A percentile compares a stretch with the other conserved stretches of the same genome.
Evolutionary conservation across 805 yeast species (phyloP).

Genomic region (Yarrowia porcina): DNA sequence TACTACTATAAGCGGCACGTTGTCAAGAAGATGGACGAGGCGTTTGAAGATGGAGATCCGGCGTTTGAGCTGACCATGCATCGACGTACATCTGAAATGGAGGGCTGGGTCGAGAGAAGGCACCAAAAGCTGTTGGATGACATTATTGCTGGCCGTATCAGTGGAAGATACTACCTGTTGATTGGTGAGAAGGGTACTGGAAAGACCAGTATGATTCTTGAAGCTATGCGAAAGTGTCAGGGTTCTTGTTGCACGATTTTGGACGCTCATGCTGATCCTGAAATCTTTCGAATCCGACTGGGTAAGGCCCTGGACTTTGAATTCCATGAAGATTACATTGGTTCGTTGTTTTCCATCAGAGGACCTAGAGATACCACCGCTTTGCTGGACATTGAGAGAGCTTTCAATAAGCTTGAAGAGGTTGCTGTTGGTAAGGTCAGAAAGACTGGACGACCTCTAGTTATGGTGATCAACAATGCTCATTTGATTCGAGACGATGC

Average conservation of each 20-base stretch:
- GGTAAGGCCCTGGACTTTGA: conserved; percentile 74
- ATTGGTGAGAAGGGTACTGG: conserved; percentile 89
- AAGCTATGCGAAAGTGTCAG: conserved; percentile 60
- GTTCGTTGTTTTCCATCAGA: conserved; percentile 71
- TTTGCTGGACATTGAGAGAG: conserved; percentile 74
- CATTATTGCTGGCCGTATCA: conserved; percentile 58
- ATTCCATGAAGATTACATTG: conserved; percentile 77
- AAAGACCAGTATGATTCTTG: conserved; percentile 69
- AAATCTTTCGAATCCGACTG: conserved; percentile 68
- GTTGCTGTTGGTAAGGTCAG: conserved; percentile 52
- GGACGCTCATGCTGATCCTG: conserved; percentile 85
- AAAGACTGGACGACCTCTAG: conserved; percentile 52
- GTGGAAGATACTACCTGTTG: conserved; percentile 66
- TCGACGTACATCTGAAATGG: conserved; percentile 31
- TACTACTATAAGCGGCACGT: conserved; percentile 57
- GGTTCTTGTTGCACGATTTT: conserved; percentile 65
- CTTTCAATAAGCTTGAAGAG: conserved; percentile 69
- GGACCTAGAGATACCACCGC: conserved; percentile 88
- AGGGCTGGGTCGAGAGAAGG: conserved; percentile 66
- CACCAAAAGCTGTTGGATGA: conserved; percentile 65
- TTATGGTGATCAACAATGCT: conserved; percentile 67
- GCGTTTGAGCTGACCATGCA: conserved; percentile 60
- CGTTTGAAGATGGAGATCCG: conserved; percentile 67
- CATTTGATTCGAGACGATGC: conserved; percentile 74
- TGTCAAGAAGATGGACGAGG: conserved; percentile 57